phyloP scores from a whole-genome alignment of 805 yeast genomes.

The Alloascoidea africana region DNA sequence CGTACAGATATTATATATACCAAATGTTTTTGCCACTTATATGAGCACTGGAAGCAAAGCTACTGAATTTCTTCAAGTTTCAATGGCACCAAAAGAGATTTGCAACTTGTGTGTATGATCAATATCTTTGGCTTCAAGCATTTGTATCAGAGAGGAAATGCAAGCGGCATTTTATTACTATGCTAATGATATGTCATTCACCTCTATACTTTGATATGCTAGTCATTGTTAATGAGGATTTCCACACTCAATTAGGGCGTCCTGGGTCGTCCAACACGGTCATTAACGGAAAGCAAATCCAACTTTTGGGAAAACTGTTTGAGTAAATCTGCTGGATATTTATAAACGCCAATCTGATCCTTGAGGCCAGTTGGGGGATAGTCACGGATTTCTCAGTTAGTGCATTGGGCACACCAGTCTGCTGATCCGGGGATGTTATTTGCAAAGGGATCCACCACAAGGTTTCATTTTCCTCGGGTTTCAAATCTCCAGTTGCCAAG shows the following conservation, averaged over 20 bases:
- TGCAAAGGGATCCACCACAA: constrained; percentile 29
- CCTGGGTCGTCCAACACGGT: constrained; percentile 53
- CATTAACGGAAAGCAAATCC: constrained; percentile 53
- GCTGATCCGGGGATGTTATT: constrained; percentile 9
- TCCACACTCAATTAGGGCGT: not conserved
- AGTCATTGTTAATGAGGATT: not conserved
- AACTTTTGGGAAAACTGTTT: constrained; percentile 43
- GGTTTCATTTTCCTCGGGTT: constrained; percentile 54
- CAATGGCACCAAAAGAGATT: constrained; percentile 1
- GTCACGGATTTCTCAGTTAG: constrained; percentile 6
- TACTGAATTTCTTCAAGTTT: not conserved
- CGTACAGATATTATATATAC: constrained; percentile 6
- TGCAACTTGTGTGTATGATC: not conserved
- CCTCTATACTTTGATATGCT: not conserved
- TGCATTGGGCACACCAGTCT: constrained; percentile 20
- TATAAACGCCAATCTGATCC: constrained; percentile 61
- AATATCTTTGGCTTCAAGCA: not conserved
- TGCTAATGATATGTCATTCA: not conserved
- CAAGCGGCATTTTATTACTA: not conserved
- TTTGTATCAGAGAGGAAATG: not conserved
- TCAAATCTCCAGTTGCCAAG: constrained; percentile 65
- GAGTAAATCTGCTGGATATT: constrained; percentile 58
- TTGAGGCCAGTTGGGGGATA: constrained; percentile 7
- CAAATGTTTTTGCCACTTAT: constrained; percentile 7
- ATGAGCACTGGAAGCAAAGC: constrained; percentile 5